Evolutionary conservation across 1,139 yeast species (phyloP).

Genomic region (Protomyces macrosporus): DNA sequence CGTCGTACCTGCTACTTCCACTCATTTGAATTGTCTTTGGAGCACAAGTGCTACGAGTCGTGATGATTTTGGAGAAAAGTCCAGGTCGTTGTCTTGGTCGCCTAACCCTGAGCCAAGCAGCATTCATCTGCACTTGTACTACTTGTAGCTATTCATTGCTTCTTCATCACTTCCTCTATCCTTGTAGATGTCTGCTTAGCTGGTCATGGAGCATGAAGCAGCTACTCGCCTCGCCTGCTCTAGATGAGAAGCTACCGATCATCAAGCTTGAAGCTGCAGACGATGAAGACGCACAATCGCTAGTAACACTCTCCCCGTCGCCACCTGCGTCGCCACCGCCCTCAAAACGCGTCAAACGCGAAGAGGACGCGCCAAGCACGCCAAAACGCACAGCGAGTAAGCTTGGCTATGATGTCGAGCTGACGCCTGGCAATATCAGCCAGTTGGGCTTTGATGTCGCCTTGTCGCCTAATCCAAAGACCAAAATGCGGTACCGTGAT

Average conservation of each 20-base stretch:
- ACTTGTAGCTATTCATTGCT: no score
- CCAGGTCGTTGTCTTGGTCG: no score
- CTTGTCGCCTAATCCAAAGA: conserved; percentile 3
- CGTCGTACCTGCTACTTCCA: conserved; percentile 10
- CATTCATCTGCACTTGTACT: no score
- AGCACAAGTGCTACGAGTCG: not conserved
- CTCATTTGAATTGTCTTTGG: not conserved
- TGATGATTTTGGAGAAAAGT: not conserved
- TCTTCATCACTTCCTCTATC: no score
- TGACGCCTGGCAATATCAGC: conserved; percentile 12
- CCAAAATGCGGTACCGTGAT: not conserved
- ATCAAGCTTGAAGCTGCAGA: not conserved
- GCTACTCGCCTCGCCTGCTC: not conserved
- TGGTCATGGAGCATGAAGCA: not conserved
- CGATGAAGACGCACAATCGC: not conserved
- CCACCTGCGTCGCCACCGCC: not conserved
- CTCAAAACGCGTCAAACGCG: not conserved
- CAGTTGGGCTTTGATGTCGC: conserved; percentile 23
- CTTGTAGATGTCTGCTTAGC: no score
- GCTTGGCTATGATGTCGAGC: not conserved
- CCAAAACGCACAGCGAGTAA: not conserved
- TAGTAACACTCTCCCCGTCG: not conserved
- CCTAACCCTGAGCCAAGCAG: no score
- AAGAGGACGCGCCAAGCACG: not conserved
- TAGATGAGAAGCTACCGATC: not conserved